phyloP scores from a whole-genome alignment of 768 basidiomycete genomes.

The Xerocomus brunneocitrinus region DNA sequence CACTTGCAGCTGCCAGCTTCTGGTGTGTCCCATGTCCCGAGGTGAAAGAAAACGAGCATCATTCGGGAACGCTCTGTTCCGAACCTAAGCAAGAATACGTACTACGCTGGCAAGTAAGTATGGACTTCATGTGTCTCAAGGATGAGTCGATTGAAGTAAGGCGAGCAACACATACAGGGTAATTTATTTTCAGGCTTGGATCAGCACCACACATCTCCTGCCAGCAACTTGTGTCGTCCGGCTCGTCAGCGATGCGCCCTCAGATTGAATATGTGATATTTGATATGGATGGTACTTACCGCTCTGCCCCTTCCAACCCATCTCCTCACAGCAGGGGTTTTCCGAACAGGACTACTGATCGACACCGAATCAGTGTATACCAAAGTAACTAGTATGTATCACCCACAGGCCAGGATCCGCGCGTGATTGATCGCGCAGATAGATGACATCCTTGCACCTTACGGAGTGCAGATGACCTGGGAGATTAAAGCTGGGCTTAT shows the following conservation, averaged over 20 bases:
- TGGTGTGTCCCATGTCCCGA: no score
- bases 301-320: background rate
- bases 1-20: no score
- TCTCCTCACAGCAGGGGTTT: conserved; percentile 1
- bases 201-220: no score
- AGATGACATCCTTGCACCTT: conserved; percentile 70
- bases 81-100: no score
- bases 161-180: no score
- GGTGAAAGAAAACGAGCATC: no score
- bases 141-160: no score
- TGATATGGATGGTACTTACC: conserved; percentile 61
- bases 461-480: conserved; percentile 81
- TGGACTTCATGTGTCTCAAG: no score
- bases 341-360: conserved; percentile 57
- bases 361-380: conserved; percentile 77
- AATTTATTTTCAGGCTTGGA: no score
- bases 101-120: no score
- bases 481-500: conserved; percentile 85
- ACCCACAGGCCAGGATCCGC: background rate
- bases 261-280: conserved; percentile 61
- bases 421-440: conserved; percentile 3
- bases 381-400: conserved; percentile 64
- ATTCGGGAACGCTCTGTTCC: no score
- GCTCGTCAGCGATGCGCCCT: conserved; percentile 5
- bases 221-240: background rate